Evolutionary conservation across 2,329 filamentous ascomycete species (phyloP).

Genomic region (Proliferodiscus dingleyae): DNA sequence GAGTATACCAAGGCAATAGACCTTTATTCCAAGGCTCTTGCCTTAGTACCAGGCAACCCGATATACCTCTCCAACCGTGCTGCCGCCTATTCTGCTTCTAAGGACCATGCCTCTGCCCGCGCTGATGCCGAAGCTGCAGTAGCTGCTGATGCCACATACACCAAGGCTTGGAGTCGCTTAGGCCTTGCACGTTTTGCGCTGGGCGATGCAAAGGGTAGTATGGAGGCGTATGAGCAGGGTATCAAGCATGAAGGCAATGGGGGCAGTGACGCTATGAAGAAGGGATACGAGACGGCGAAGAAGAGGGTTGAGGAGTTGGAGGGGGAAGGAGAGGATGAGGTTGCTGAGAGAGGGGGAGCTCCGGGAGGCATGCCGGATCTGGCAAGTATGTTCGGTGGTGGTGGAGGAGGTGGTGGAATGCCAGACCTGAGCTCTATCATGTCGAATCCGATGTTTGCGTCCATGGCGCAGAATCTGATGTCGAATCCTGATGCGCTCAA

Average conservation of each 20-base stretch:
- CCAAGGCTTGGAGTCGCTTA: slow-evolving; percentile 93
- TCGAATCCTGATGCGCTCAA: slow-evolving; percentile 89
- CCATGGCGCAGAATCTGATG: slow-evolving; percentile 97
- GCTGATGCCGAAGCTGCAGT: slow-evolving; percentile 89
- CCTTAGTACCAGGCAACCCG: slow-evolving; percentile 76
- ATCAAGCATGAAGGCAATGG: slow-evolving; percentile 93
- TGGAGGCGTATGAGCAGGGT: slow-evolving; percentile 90
- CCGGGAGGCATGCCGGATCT: slow-evolving; percentile 67
- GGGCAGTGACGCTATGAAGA: slow-evolving; percentile 95
- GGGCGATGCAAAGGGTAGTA: slow-evolving; percentile 82
- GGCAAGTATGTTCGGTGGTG: slow-evolving; percentile 68
- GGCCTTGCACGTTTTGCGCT: slow-evolving; percentile 89
- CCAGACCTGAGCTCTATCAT: slow-evolving; percentile 83
- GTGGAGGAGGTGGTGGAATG: slow-evolving; percentile 68
- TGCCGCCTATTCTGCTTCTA: slow-evolving; percentile 80
- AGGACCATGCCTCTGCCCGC: slow-evolving; percentile 78
- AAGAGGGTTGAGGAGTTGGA: slow-evolving; percentile 78
- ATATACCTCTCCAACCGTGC: slow-evolving; percentile 98
- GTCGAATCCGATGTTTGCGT: slow-evolving; percentile 97
- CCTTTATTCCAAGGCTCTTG: slow-evolving; percentile 81
- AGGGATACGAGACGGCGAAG: slow-evolving; percentile 91
- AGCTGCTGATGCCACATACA: slow-evolving; percentile 83
- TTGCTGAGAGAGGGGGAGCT: slow-evolving; percentile 43
- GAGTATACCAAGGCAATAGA: slow-evolving; percentile 81
- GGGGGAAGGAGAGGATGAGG: slow-evolving; percentile 44